Percentiles rank a stretch among this genome's conserved stretches.
Evolutionary conservation across 257 asterid genomes (phyloP).

Genomic region (Handroanthus guayacan): DNA sequence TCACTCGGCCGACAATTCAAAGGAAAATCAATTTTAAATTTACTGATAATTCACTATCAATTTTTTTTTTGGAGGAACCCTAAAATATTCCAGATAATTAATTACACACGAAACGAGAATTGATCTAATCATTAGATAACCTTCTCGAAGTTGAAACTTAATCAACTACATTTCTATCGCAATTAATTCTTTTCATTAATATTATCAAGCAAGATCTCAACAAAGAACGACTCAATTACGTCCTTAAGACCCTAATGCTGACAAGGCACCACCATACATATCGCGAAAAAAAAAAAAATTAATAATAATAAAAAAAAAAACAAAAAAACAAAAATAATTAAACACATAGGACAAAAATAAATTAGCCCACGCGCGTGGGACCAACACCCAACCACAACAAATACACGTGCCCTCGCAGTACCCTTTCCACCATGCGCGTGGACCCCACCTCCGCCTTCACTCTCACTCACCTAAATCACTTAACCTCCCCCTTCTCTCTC

Average conservation of each 20-base stretch:
- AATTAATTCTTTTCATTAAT: too few species aligned
- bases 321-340: not conserved
- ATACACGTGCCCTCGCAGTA: conserved; percentile 43
- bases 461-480: conserved; percentile 45
- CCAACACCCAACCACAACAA: conserved; percentile 2
- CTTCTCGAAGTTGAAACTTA: too few species aligned
- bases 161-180: too few species aligned
- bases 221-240: not conserved
- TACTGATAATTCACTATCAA: too few species aligned
- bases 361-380: conserved; percentile 35
- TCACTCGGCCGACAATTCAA: too few species aligned
- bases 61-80: too few species aligned
- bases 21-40: too few species aligned
- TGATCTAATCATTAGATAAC: too few species aligned
- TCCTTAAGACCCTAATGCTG: not conserved
- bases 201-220: not conserved
- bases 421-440: conserved; percentile 43
- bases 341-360: conserved; percentile 18
- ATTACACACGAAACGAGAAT: too few species aligned
- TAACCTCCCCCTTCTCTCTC: conserved; percentile 2
- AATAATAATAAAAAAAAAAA: not conserved
- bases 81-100: too few species aligned
- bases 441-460: conserved; percentile 49
- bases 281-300: not conserved
- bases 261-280: not conserved